Percentiles rank a stretch among this genome's conserved stretches.
Evolutionary conservation across 495 filamentous ascomycete genomes (phyloP).

Genomic region (Neurospora tetrasperma): DNA sequence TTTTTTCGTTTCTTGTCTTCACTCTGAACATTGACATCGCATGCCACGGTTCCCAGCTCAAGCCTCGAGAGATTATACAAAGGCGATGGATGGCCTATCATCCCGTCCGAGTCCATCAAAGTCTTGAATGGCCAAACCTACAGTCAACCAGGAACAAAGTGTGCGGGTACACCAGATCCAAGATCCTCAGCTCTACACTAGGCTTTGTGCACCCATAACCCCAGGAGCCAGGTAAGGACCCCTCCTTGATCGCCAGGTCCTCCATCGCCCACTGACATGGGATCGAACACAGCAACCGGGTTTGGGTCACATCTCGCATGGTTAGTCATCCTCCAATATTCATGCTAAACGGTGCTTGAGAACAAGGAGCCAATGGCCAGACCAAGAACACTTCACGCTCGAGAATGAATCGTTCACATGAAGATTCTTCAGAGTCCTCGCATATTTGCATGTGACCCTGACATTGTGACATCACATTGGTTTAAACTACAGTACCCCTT

Average conservation of each 20-base stretch:
- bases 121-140: not conserved
- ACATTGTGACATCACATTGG: constrained; percentile 11
- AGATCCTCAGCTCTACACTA: not conserved
- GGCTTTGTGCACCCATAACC: not conserved
- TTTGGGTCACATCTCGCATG: not conserved
- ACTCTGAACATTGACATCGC: not conserved
- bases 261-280: not conserved
- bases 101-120: not conserved
- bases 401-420: not conserved
- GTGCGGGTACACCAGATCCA: not conserved
- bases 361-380: not conserved
- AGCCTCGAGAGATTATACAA: not conserved
- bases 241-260: not conserved
- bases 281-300: not conserved
- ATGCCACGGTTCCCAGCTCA: not conserved
- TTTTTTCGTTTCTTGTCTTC: not conserved
- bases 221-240: not conserved
- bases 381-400: not conserved
- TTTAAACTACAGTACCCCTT: not conserved
- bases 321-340: not conserved
- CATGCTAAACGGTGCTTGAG: not conserved
- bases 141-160: not conserved
- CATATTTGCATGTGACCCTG: constrained; percentile 12
- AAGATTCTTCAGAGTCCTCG: not conserved
- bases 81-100: not conserved